These are phyloP conservation scores for Aspergillus thermomutatus DNA, from an alignment of 2,329 filamentous ascomycete genomes.

Conservation along the genomic window DNA sequence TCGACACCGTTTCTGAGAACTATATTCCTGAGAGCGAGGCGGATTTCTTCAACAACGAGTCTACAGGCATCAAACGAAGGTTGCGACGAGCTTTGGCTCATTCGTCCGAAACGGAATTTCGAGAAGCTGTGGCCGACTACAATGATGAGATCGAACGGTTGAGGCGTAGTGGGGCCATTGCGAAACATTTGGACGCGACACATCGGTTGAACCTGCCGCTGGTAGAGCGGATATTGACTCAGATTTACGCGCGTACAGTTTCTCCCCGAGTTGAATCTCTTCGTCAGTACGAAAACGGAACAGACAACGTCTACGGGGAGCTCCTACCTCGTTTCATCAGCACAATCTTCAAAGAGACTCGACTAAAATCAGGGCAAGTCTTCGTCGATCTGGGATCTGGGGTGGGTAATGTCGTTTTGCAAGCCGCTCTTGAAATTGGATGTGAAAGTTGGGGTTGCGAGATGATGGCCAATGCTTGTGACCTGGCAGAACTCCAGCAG, in stretches of 20 bases:
- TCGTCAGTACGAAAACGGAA: slow-evolving; percentile 81
- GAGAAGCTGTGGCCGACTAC: slow-evolving; percentile 69
- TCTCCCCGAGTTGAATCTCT: slow-evolving; percentile 83
- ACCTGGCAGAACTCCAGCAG: slow-evolving; percentile 74
- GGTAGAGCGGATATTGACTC: slow-evolving; percentile 75
- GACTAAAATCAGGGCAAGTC: slow-evolving; percentile 75
- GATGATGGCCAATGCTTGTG: slow-evolving; percentile 87
- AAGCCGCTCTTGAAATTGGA: slow-evolving; percentile 88
- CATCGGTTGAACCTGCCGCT: slow-evolving; percentile 68
- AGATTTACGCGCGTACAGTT: slow-evolving; percentile 89
- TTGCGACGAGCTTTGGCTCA: slow-evolving; percentile 71
- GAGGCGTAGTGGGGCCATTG: slow-evolving; percentile 67
- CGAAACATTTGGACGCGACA: slow-evolving; percentile 65
- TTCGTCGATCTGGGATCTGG: slow-evolving; percentile 96
- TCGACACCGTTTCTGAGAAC: slow-evolving; percentile 66
- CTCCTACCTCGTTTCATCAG: slow-evolving; percentile 80
- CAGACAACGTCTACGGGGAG: slow-evolving; percentile 93
- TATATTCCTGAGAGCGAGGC: slow-evolving; percentile 73
- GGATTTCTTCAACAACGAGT: slow-evolving; percentile 66
- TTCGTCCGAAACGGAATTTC: slow-evolving; percentile 68
- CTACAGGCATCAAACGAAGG: slow-evolving; percentile 70
- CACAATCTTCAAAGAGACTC: slow-evolving; percentile 73
- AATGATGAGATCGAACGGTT: slow-evolving; percentile 67
- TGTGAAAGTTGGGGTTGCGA: slow-evolving; percentile 97
- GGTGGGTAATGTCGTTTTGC: slow-evolving; percentile 91